Evolutionary conservation across 306 rosid species (phyloP).

Genomic region (Rubus parviflorus): DNA sequence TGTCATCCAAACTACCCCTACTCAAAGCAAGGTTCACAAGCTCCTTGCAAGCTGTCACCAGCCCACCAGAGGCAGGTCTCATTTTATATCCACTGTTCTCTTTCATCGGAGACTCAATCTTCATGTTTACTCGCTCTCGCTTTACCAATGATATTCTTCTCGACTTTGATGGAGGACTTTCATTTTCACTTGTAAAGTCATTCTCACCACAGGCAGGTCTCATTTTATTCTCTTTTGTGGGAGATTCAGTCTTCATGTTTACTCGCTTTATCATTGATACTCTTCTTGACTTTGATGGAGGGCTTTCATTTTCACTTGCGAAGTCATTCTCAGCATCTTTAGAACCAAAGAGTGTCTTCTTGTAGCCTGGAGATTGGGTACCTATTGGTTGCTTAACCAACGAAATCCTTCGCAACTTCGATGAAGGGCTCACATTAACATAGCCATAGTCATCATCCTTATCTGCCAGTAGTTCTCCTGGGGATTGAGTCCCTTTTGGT

Average conservation of each 20-base stretch:
- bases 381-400: conserved; percentile 38
- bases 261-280: conserved; percentile 40
- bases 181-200: conserved; percentile 41
- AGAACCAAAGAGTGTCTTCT: conserved; percentile 26
- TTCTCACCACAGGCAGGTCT: conserved; percentile 18
- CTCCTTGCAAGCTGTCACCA: conserved; percentile 64
- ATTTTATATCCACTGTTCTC: conserved; percentile 28
- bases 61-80: conserved; percentile 22
- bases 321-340: conserved; percentile 33
- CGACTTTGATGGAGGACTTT: conserved; percentile 48
- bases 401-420: conserved; percentile 52
- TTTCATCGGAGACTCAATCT: conserved; percentile 36
- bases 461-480: conserved; percentile 31
- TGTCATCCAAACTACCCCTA: conserved; percentile 63
- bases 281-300: conserved; percentile 49
- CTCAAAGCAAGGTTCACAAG: conserved; percentile 52
- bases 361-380: conserved; percentile 29
- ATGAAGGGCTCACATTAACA: conserved; percentile 49
- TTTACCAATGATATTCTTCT: conserved; percentile 45
- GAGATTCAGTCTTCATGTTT: conserved; percentile 39
- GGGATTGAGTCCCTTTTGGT: conserved; percentile 12
- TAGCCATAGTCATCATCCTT: conserved; percentile 25
- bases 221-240: conserved; percentile 29
- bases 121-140: conserved; percentile 39
- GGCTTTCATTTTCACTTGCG: conserved; percentile 44